These are phyloP conservation scores for Rhododendron vialii DNA, from an alignment of 148 eudicot species.

Conservation along the genomic window DNA sequence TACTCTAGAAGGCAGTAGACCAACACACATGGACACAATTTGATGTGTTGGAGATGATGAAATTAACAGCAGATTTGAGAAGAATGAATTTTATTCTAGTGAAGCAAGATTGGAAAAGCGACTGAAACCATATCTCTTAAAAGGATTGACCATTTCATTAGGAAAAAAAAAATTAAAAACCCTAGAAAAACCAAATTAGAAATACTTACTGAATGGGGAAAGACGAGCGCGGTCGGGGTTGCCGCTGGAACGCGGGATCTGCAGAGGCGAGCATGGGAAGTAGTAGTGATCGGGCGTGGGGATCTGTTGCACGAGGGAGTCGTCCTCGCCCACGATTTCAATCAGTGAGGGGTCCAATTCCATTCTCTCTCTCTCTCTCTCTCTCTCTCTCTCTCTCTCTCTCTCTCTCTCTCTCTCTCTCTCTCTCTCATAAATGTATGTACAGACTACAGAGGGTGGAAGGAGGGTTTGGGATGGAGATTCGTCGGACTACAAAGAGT, in stretches of 20 bases:
- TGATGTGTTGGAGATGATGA: not conserved
- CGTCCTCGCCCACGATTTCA: conserved; percentile 41
- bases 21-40: not conserved
- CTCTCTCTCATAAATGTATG: not conserved
- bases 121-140: not conserved
- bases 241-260: conserved; percentile 11
- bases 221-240: not conserved
- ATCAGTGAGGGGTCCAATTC: conserved; percentile 27
- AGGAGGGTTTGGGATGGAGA: not conserved
- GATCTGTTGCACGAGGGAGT: conserved; percentile 26
- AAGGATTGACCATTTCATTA: no score
- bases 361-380: conserved; percentile 22
- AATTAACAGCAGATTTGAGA: not conserved
- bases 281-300: not conserved
- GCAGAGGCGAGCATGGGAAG: conserved; percentile 41
- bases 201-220: conserved; percentile 18
- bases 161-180: not conserved
- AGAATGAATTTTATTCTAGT: not conserved
- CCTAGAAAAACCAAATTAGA: not conserved
- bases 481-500: not conserved
- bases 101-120: not conserved
- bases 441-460: not conserved
- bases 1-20: not conserved
- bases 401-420: conserved; percentile 11
- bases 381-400: conserved; percentile 9